Base-by-base conservation (phyloP, 2,329 filamentous ascomycete species). In the Penicillium sp. region DNA sequence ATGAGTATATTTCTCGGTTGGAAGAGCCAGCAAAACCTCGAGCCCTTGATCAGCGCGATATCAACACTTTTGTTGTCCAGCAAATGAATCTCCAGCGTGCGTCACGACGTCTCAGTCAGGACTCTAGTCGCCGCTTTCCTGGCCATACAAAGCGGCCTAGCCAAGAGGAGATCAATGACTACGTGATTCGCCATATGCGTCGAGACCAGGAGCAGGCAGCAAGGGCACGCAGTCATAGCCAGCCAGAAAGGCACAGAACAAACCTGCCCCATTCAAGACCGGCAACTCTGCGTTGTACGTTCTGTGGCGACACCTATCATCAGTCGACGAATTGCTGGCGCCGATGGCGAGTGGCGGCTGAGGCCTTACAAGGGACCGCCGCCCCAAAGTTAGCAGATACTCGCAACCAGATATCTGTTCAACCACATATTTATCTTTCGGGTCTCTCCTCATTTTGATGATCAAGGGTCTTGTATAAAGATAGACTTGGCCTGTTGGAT, bases 141-240 rank as follows among this genome's bases (percentile, higher is more conserved):
- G 62, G 66, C 2, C 68, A 73, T 51, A 50, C 35, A 21, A 72
- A 71, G 50, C 63, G 63, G 23, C 71, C 70, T 5, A 73, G 71
- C 38, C 71, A 72, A 60, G 70, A 71, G 56, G 67, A 72, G 56
- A 72, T 72, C 59, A 73, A 71, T 46, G 67, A 72, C 51, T 72
- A 70, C 48, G 71, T 72, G 29, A 63, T 70, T 7, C 66, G 64
- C 9, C 69, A 73, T 53, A 72, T 71, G 71, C 69, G 65, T 21
- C 64, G 61, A 35, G 70, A 71, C 44, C 64, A 68, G 19, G 68
- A 71, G 52, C 61, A 60, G 7, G 65, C 61, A 23, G 67, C 63
- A 6, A 65, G 67, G 48, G 55, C 35, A 29, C 58, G 66, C 47
- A 68, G 68, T 48, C 53, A 67, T n/a, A 71, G 68, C 47, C 69